Percentiles rank a stretch among this genome's conserved stretches.
Conservation (phyloP, 2,329 filamentous ascomycete genomes). For the Claviceps fusiformis region DNA sequence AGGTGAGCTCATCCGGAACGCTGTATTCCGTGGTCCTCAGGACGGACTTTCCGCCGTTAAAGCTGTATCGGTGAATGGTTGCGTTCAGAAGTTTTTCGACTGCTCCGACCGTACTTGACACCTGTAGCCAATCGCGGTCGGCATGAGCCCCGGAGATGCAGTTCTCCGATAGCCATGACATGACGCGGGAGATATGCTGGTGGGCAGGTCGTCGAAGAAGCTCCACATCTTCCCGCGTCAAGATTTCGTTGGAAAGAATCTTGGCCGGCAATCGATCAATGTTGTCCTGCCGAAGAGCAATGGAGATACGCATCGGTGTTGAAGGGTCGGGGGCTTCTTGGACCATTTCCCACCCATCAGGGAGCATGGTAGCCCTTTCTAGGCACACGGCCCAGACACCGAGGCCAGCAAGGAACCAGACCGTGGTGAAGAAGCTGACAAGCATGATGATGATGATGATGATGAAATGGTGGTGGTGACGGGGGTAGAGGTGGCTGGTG, state of each 20-base stretch:
- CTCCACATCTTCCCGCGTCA: conserved; percentile 23
- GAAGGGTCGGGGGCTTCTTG: conserved; percentile 11
- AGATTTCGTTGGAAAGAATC: conserved; percentile 14
- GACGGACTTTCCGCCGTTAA: conserved; percentile 21
- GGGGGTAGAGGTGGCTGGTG: too few relatives aligned
- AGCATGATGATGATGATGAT: conserved; percentile 4
- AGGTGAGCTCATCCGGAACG: conserved; percentile 25
- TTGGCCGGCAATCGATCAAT: conserved; percentile 14
- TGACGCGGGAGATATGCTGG: conserved; percentile 21
- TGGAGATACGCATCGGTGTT: conserved; percentile 16
- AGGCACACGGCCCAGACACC: conserved; percentile 12
- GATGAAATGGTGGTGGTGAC: too few relatives aligned
- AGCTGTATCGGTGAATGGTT: conserved; percentile 28
- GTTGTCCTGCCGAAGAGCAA: conserved; percentile 20
- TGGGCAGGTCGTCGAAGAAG: conserved; percentile 22
- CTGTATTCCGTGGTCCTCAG: conserved; percentile 31
- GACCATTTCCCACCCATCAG: conserved; percentile 18
- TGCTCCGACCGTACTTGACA: conserved; percentile 25
- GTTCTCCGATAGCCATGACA: conserved; percentile 27
- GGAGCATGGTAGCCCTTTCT: conserved; percentile 15
- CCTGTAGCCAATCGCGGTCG: conserved; percentile 28
- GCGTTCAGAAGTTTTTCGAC: conserved; percentile 28
- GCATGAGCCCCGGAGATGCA: conserved; percentile 20
- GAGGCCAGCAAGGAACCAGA: conserved; percentile 13
- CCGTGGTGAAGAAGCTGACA: conserved; percentile 6